These are phyloP conservation scores for Chlorella vulgaris DNA, from an alignment of 139 green algal species.

Conservation along the genomic window DNA sequence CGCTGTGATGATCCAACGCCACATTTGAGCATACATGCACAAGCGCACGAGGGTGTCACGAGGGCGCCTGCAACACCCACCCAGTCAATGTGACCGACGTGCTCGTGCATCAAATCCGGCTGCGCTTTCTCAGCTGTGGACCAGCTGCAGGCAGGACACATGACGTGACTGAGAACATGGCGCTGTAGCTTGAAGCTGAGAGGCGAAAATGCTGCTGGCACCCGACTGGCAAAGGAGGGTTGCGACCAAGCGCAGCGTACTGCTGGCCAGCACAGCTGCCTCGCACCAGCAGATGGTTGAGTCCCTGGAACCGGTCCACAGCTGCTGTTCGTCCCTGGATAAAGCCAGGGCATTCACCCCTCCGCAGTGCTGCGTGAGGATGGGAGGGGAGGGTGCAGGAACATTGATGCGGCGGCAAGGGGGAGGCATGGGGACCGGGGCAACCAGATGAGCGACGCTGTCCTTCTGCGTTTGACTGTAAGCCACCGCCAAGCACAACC, in stretches of 20 bases:
- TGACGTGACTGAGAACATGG: neutral
- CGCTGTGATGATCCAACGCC: no score
- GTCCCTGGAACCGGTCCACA: constrained; percentile 57
- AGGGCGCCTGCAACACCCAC: constrained; percentile 16
- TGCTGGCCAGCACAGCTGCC: no score
- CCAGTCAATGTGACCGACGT: constrained; percentile 52
- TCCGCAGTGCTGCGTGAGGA: constrained; percentile 43
- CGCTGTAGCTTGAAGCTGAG: no score
- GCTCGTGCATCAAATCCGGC: constrained; percentile 14
- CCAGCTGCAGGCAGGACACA: neutral
- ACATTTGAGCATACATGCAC: no score
- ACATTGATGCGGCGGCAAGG: no score
- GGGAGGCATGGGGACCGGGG: neutral
- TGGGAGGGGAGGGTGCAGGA: neutral
- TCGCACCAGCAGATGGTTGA: constrained; percentile 34
- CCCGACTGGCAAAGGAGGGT: neutral
- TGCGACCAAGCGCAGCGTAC: no score
- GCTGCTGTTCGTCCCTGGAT: neutral
- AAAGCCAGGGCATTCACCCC: constrained; percentile 50
- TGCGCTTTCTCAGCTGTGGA: neutral
- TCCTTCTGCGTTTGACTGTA: no score
- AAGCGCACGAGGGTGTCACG: neutral
- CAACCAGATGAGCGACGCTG: no score
- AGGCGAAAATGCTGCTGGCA: no score
- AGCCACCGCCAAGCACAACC: no score